A percentile compares a stretch with the other conserved stretches of the same genome.
Evolutionary conservation across 352 stramenopile species (phyloP).

Genomic region (Salisapilia sapeloensis): DNA sequence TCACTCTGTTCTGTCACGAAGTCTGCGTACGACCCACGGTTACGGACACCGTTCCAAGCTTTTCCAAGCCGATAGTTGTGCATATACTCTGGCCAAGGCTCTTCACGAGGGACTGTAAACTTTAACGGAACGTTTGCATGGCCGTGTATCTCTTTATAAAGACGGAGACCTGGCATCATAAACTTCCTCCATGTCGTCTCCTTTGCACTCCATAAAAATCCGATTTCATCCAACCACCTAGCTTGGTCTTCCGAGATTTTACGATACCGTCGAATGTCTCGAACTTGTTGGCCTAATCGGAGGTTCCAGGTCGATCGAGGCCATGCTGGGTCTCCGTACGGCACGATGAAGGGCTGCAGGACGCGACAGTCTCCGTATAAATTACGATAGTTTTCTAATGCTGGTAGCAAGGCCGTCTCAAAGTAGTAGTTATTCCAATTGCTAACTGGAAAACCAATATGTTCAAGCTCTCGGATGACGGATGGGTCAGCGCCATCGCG

Average conservation of each 20-base stretch:
- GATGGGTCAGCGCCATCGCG: slow-evolving; percentile 8
- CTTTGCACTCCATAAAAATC: slow-evolving; percentile 84
- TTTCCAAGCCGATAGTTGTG: slow-evolving; percentile 38
- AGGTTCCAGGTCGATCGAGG: slow-evolving; percentile 68
- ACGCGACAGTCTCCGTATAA: slow-evolving; percentile 81
- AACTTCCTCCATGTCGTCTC: slow-evolving; percentile 56
- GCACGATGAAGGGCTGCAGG: slow-evolving; percentile 85
- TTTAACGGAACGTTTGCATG: slow-evolving; percentile 36
- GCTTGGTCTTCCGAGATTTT: slow-evolving; percentile 37
- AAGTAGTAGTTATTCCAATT: slow-evolving; percentile 53
- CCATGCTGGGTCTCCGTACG: slow-evolving; percentile 40
- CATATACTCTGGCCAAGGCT: slow-evolving; percentile 26
- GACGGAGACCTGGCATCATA: slow-evolving; percentile 36
- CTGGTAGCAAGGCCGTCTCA: slow-evolving; percentile 37
- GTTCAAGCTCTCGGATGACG: slow-evolving; percentile 14
- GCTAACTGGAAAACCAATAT: slow-evolving; percentile 36
- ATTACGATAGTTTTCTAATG: slow-evolving; percentile 61
- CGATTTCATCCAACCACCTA: slow-evolving; percentile 70
- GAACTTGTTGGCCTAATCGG: slow-evolving; percentile 74
- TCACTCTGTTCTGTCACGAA: slow-evolving; percentile 14
- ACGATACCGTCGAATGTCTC: slow-evolving; percentile 66
- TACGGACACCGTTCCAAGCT: slow-evolving; percentile 50
- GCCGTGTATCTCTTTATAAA: slow-evolving; percentile 38
- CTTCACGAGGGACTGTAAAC: slow-evolving; percentile 28
- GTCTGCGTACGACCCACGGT: slow-evolving; percentile 31